Evolutionary conservation across 176 grass and related monocot genomes (phyloP).

Genomic region (Cymbopogon citratus): DNA sequence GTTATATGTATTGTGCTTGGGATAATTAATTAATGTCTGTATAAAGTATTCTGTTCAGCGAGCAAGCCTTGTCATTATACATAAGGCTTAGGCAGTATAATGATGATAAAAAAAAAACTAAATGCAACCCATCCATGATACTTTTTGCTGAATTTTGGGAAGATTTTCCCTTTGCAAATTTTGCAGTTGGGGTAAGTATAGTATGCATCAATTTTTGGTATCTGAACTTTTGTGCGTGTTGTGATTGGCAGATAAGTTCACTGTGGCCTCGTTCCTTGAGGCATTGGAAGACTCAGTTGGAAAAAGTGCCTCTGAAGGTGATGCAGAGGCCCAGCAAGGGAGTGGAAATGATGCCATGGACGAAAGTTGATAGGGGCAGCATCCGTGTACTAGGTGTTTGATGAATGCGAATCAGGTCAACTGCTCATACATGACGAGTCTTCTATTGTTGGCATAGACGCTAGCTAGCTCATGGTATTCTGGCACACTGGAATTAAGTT

Average conservation of each 20-base stretch:
- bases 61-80: neutral
- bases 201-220: neutral
- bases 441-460: neutral
- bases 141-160: neutral
- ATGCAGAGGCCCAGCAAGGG: conserved; percentile 19
- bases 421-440: neutral
- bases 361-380: conserved; percentile 43
- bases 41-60: neutral
- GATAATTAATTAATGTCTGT: neutral
- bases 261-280: conserved; percentile 87
- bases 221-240: conserved; percentile 14
- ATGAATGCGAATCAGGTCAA: neutral
- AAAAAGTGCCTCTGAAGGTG: conserved; percentile 36
- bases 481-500: neutral
- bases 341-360: conserved; percentile 69
- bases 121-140: neutral
- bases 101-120: neutral
- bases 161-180: neutral
- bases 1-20: neutral
- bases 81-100: neutral
- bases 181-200: neutral
- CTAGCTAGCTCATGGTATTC: neutral
- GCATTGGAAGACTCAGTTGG: conserved; percentile 74
- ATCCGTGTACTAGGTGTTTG: neutral
- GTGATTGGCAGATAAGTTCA: conserved; percentile 68